phyloP scores from a whole-genome alignment of 768 basidiomycete species.

The Lentinula boryana region DNA sequence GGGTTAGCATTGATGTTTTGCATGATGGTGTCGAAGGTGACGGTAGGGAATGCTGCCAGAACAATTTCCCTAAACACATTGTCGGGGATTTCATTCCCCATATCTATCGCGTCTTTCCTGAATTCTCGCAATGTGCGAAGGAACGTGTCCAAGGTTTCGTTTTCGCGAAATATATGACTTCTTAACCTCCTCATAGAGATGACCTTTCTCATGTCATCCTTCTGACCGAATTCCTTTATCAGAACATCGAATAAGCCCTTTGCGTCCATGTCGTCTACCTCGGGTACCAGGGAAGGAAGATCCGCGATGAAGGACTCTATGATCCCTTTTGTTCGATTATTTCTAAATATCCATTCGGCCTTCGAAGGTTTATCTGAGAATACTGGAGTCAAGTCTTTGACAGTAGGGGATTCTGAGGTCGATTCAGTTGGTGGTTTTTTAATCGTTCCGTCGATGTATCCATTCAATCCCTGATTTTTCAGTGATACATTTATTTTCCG shows the following conservation, averaged over 20 bases:
- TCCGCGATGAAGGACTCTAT: no score
- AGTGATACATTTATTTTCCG: not conserved
- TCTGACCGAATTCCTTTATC: no score
- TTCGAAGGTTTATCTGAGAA: not conserved
- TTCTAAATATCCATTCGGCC: no score
- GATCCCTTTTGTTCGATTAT: no score
- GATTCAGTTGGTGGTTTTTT: not conserved
- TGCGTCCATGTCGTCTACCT: no score
- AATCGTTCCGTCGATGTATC: not conserved
- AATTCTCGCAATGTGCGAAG: not conserved
- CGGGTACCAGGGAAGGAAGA: no score
- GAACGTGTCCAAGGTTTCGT: not conserved
- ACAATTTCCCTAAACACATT: not conserved
- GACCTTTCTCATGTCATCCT: no score
- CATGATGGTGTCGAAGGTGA: not conserved
- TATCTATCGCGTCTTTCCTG: not conserved
- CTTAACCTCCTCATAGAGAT: no score
- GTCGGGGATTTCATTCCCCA: not conserved
- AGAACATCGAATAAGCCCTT: no score
- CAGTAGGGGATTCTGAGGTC: not conserved
- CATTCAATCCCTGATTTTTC: not conserved
- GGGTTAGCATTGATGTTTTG: not conserved
- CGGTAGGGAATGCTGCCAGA: not conserved
- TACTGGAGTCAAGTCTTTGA: not conserved
- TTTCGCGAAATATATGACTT: not conserved